Evolutionary conservation across 2,329 filamentous ascomycete genomes (phyloP), one percentile per base, ranked within the genome.

Genomic region (Fusarium praegraminearum): DNA sequence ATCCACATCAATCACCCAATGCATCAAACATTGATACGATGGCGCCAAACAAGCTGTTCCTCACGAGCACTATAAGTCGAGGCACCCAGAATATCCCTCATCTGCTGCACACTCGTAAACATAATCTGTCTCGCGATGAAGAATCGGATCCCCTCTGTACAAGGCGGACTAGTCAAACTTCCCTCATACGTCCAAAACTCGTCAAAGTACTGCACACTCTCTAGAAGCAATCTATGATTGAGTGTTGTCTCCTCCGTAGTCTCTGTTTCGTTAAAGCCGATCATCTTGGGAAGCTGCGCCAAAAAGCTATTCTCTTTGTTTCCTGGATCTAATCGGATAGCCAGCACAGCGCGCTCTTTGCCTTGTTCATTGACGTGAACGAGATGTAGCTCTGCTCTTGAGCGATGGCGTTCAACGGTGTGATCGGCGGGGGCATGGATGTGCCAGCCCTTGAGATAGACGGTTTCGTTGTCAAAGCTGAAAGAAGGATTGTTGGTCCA

Each of bases 141-240:
- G 13, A 66, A 72, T 0, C 69, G 58, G 5, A 72, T 72, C 0
- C 69, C 69, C 24, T 72, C 69, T 0, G 49, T 51, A 7, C 69
- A 72, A 4, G 69, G 69, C 0, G 69, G 69, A 18, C 69, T 72
- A 5, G 69, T 72, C 66, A 72, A 49, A 13, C 69, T 72, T 0
- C 69, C 69, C 41, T 72, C 50, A 24, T 72, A 72, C 3, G 69
- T 70, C 69, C 69, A 72, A 3, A 72, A 72, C 38, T 72, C 69
- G 7, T 72, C 68, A 51, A 72, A 72, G 4, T 50, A 52, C 13
- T 62, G 24, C 0, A 68, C 69, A 15, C 66, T 68, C n/a, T 65
- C 59, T 2, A 72, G n/a, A 7, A 66, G 50, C 2, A 68, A n/a
- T 0, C 10, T 50, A 3, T 68, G 69, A 3, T 72, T 62, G 0